phyloP scores from a whole-genome alignment of 2,329 filamentous ascomycete genomes.

The Neofusicoccum cordaticola region DNA sequence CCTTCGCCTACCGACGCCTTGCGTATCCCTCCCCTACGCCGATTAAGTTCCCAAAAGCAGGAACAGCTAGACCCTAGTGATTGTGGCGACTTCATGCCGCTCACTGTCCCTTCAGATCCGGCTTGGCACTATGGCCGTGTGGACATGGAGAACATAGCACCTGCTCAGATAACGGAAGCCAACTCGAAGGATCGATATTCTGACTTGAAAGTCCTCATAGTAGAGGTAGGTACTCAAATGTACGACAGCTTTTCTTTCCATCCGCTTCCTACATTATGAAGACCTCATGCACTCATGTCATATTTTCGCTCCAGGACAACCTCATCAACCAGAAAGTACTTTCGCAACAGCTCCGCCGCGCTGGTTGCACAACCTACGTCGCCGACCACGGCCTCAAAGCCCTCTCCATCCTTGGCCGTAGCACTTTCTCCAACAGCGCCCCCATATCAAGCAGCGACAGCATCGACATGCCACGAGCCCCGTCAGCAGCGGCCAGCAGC shows the following conservation, averaged over 20 bases:
- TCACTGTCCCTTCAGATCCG: neutral
- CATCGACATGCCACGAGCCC: no score
- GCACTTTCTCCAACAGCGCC: neutral
- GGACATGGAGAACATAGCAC: neutral
- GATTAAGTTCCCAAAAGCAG: neutral
- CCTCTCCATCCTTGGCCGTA: conserved; percentile 24
- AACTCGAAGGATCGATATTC: neutral
- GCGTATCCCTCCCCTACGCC: neutral
- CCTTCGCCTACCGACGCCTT: neutral
- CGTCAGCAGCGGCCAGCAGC: no score
- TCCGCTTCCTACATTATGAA: no score
- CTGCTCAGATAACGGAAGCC: neutral
- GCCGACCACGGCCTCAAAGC: conserved; percentile 35
- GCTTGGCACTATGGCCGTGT: neutral
- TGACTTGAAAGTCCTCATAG: conserved; percentile 1
- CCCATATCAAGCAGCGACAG: neutral
- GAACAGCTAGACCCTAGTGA: neutral
- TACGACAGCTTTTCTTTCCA: no score
- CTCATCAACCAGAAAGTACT: conserved; percentile 37
- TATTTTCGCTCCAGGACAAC: conserved; percentile 26
- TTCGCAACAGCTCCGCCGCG: conserved; percentile 31
- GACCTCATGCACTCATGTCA: conserved; percentile 23
- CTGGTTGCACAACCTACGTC: conserved; percentile 28
- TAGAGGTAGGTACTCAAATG: neutral
- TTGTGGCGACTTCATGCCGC: neutral